phyloP scores from a whole-genome alignment of 2,329 filamentous ascomycete genomes.

The Fusarium setosum region DNA sequence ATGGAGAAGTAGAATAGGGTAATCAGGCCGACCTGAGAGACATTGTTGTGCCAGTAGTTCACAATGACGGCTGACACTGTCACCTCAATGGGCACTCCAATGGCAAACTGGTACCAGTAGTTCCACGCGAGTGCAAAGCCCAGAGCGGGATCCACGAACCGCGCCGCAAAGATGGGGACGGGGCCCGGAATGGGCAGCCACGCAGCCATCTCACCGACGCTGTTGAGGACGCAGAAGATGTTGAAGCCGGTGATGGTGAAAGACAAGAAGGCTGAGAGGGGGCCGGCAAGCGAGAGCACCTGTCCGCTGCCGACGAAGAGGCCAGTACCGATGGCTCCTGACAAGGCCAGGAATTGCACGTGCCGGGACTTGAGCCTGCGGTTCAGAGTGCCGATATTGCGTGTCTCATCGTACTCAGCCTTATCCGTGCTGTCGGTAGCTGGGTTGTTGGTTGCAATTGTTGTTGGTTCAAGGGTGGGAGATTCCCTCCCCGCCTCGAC shows the following conservation, averaged over 20 bases:
- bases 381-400: constrained; percentile 27
- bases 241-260: constrained; percentile 6
- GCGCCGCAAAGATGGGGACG: constrained; percentile 41
- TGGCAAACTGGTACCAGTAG: constrained; percentile 71
- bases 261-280: not conserved
- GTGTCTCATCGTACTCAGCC: constrained; percentile 15
- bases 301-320: constrained; percentile 4
- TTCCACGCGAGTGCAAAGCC: constrained; percentile 62
- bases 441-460: constrained; percentile 11
- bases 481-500: constrained; percentile 19
- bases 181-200: constrained; percentile 22
- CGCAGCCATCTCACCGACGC: constrained; percentile 1
- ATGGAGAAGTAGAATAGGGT: constrained; percentile 23
- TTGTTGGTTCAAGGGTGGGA: constrained; percentile 21
- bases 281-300: not conserved
- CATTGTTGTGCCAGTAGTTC: constrained; percentile 65
- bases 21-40: constrained; percentile 14
- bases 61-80: constrained; percentile 69
- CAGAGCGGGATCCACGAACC: constrained; percentile 65
- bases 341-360: constrained; percentile 6
- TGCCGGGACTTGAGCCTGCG: constrained; percentile 20
- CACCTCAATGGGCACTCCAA: constrained; percentile 68
- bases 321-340: constrained; percentile 4
- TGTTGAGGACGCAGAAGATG: constrained; percentile 2
- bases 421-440: constrained; percentile 12